These are phyloP conservation scores for Pseudoscleropodium purum DNA, from an alignment of 225 moss, liverwort and hornwort species.

Conservation along the genomic window DNA sequence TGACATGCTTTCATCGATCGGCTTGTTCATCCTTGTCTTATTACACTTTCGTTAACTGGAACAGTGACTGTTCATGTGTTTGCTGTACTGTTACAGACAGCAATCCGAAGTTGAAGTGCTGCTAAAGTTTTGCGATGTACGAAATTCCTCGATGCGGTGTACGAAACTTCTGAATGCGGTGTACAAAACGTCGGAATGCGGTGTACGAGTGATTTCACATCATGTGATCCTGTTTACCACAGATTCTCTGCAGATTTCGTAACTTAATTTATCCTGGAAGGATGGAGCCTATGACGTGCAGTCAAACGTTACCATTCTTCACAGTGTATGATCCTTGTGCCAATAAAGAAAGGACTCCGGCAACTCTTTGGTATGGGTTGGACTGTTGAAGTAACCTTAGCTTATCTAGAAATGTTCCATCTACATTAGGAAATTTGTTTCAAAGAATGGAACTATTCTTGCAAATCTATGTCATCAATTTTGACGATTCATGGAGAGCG, in stretches of 20 bases:
- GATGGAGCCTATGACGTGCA: neutral
- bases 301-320: neutral
- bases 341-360: neutral
- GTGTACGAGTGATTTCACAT: neutral
- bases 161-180: neutral
- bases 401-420: neutral
- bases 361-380: neutral
- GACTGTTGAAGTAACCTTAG: neutral
- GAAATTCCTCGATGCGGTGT: neutral
- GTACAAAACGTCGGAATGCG: neutral
- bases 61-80: neutral
- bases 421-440: neutral
- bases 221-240: neutral
- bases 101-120: neutral
- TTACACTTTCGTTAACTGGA: too few relatives aligned
- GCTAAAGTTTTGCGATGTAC: neutral
- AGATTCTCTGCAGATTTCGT: neutral
- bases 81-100: neutral
- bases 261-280: neutral
- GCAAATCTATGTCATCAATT: neutral
- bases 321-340: too few relatives aligned
- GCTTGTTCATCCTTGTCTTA: too few relatives aligned
- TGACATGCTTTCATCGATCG: too few relatives aligned
- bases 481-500: fast-evolving
- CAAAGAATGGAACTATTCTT: neutral